Percentiles rank a stretch among this genome's conserved stretches.
phyloP scores from a whole-genome alignment of 768 basidiomycete genomes.

The Cystobasidium ongulense region DNA sequence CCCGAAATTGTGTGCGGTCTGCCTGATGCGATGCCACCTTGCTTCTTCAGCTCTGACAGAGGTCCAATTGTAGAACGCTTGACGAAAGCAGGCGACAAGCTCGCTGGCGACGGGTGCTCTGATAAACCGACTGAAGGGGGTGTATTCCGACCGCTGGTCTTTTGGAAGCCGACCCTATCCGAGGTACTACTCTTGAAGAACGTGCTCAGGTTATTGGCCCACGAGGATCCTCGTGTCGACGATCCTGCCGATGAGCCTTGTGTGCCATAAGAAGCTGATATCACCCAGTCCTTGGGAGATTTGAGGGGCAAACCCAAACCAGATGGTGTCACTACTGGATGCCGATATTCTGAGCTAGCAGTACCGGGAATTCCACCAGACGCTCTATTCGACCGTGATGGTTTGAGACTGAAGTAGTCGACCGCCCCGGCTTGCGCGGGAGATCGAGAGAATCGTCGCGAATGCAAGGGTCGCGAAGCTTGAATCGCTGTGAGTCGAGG shows the following conservation, averaged over 20 bases:
- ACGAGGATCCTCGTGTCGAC: slow-evolving; percentile 14
- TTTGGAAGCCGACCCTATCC: background rate
- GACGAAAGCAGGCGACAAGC: slow-evolving; percentile 24
- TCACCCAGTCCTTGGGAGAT: slow-evolving; percentile 12
- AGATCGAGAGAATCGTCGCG: background rate
- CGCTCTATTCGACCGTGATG: background rate
- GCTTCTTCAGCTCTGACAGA: slow-evolving; percentile 4
- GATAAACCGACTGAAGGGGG: background rate
- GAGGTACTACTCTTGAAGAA: slow-evolving; percentile 5
- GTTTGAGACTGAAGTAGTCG: slow-evolving; percentile 30
- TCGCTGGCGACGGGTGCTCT: background rate
- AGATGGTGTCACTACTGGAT: background rate
- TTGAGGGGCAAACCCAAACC: background rate
- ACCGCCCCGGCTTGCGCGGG: background rate
- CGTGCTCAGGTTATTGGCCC: slow-evolving; percentile 28
- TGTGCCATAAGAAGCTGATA: slow-evolving; percentile 21
- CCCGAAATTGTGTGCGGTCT: background rate
- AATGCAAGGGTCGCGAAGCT: background rate
- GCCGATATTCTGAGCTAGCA: background rate
- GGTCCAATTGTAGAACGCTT: slow-evolving; percentile 20
- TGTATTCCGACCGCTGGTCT: background rate
- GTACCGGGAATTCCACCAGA: background rate
- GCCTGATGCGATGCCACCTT: slow-evolving; percentile 23
- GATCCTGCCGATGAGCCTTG: slow-evolving; percentile 25
- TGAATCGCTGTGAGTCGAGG: background rate